Base-by-base conservation (phyloP, 73 alveolate species). In the Halteria grandinella region DNA sequence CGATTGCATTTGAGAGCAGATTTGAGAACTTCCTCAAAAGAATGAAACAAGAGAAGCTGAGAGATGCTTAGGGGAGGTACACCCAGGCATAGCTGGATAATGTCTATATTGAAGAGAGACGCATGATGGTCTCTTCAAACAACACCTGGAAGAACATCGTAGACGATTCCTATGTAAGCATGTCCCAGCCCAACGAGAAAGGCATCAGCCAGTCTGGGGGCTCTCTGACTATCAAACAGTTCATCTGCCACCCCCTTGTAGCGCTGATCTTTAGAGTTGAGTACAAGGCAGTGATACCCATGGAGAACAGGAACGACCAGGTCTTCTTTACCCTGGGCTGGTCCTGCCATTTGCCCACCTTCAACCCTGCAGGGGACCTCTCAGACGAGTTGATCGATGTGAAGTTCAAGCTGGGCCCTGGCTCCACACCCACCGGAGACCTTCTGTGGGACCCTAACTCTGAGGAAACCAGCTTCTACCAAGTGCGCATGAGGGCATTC, bases 391-490 rank as follows among this genome's bases (percentile, higher is more conserved):
- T 40, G 15, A 24, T 80, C 5, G 63, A 52, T 1, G 36, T 40
- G 7, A 71, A 69, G 6, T 18, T 80, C 18, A 76, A 70, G 37
- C 31, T 80, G 11, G 90, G 90, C 18, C 90, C 90, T 52, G 90
- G 90, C 5, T 17, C 15, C 8, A 37, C 79, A 12, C 90, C 90
- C 10, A 50, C 69, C 23, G 85, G 84, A n/a, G 66, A 55, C 2
- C 21, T 80, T 11, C 71, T 80, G 10, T 80, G 90, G 90, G 79
- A 66, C 31, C 90, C 90, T 41, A 71, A 63, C 39, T 54, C 66
- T 7, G 75, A 43, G 17, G 72, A 45, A 12, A 45, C 37, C 27
- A 32, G 44, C 33, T 53, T 62, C 62, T 77, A 24, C 31, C 10
- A 51, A 0, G 12, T 80, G 11, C 69, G 23, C 47, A 20, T 80